These are phyloP conservation scores for Eutrema japonicum DNA, from an alignment of 345 rosid species.

Conservation along the genomic window DNA sequence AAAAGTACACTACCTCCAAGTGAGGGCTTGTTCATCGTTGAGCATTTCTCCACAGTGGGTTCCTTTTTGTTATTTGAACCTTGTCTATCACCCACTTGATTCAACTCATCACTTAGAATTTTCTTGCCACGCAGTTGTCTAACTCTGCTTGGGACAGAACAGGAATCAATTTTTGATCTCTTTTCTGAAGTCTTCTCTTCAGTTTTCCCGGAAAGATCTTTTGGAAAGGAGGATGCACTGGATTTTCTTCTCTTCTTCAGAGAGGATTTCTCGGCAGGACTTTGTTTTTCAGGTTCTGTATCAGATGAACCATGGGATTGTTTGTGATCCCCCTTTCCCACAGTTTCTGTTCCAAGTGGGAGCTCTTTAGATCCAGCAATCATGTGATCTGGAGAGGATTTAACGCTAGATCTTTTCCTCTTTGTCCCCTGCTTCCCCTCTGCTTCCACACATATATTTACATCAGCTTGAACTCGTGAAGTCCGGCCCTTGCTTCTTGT, in stretches of 20 bases:
- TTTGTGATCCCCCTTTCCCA: constrained; percentile 28
- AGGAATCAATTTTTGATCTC: constrained; percentile 36
- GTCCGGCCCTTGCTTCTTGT: constrained; percentile 36
- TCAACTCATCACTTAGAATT: constrained; percentile 39
- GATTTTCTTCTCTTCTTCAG: constrained; percentile 33
- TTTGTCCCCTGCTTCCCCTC: constrained; percentile 33
- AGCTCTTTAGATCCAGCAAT: constrained; percentile 17
- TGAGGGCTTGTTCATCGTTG: constrained; percentile 38
- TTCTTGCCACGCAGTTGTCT: constrained; percentile 25
- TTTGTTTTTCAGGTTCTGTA: constrained; percentile 23
- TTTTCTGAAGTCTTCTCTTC: constrained; percentile 38
- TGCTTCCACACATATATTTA: constrained; percentile 22
- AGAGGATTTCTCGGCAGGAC: constrained; percentile 5
- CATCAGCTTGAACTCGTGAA: constrained; percentile 36
- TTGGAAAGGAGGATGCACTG: constrained; percentile 26
- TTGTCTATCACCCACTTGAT: constrained; percentile 34
- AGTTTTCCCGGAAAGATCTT: constrained; percentile 22
- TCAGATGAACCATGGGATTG: constrained; percentile 3
- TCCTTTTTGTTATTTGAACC: constrained; percentile 34
- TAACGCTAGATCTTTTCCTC: constrained; percentile 37
- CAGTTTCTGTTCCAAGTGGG: constrained; percentile 27
- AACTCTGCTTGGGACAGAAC: constrained; percentile 31
- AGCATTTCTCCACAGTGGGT: constrained; percentile 33
- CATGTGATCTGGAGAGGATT: constrained; percentile 15
- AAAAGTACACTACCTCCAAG: constrained; percentile 36